These are phyloP conservation scores for Rhododendron mucronatum DNA, from an alignment of 148 eudicot species.

Conservation along the genomic window DNA sequence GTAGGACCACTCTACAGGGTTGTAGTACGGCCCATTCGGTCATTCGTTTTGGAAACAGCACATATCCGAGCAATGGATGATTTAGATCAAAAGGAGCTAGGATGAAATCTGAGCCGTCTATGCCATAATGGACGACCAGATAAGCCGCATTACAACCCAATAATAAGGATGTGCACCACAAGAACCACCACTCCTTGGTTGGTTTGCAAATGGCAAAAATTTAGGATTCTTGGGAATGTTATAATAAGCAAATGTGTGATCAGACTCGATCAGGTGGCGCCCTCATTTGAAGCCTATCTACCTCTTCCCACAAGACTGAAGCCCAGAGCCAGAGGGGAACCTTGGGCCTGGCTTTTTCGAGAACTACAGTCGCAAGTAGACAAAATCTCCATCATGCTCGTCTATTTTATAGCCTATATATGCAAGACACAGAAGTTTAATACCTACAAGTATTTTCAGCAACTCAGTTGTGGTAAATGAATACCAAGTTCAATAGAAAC, in stretches of 20 bases:
- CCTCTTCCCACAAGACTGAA: constrained; percentile 47
- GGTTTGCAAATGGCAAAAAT: too few relatives aligned
- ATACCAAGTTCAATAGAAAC: not conserved
- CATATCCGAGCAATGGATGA: too few relatives aligned
- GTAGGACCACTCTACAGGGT: too few relatives aligned
- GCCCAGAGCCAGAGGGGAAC: constrained; percentile 26
- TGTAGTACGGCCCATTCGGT: too few relatives aligned
- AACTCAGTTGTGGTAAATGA: not conserved
- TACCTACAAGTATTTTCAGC: constrained; percentile 8
- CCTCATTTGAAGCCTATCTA: constrained; percentile 14
- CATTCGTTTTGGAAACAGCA: too few relatives aligned
- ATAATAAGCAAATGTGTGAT: not conserved
- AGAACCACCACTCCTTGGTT: too few relatives aligned
- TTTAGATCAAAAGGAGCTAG: too few relatives aligned
- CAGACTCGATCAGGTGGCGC: not conserved
- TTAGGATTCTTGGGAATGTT: not conserved
- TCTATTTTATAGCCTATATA: constrained; percentile 61
- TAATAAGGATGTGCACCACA: too few relatives aligned
- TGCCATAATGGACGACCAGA: too few relatives aligned
- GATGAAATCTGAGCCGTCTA: too few relatives aligned
- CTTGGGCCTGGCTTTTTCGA: constrained; percentile 64
- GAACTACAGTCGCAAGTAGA: constrained; percentile 57
- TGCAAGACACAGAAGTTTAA: constrained; percentile 3
- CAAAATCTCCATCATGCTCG: constrained; percentile 52
- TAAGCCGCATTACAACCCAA: too few relatives aligned